Conservation (phyloP, 129 eudicot genomes). For the Pittosporum tobira region DNA sequence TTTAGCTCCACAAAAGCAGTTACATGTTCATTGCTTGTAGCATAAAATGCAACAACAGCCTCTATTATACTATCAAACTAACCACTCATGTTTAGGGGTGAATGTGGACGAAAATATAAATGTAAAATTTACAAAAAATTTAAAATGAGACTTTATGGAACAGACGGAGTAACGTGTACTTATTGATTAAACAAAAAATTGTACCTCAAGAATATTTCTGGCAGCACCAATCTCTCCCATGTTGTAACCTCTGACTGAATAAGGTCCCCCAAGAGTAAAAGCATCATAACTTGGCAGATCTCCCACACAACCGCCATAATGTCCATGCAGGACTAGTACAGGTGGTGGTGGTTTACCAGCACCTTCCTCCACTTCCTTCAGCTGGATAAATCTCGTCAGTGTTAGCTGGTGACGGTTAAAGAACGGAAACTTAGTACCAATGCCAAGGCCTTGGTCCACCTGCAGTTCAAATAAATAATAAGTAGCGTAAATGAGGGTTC, state of each 20-base stretch:
- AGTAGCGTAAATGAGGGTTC: neutral
- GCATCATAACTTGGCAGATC: constrained; percentile 74
- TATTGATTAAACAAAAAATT: neutral
- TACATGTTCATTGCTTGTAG: no score
- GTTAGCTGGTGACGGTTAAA: constrained; percentile 67
- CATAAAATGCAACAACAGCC: no score
- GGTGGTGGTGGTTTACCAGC: constrained; percentile 74
- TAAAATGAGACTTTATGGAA: no score
- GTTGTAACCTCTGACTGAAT: constrained; percentile 69
- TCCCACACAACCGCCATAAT: constrained; percentile 74
- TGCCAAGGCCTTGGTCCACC: constrained; percentile 67
- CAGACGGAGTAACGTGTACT: no score
- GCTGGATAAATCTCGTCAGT: constrained; percentile 42
- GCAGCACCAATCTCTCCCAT: constrained; percentile 77
- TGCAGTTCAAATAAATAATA: constrained; percentile 18
- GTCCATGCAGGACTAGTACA: constrained; percentile 65
- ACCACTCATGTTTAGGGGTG: no score
- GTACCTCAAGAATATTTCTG: constrained; percentile 64
- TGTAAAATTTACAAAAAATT: no score
- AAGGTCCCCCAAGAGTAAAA: constrained; percentile 71
- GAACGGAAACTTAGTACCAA: constrained; percentile 57
- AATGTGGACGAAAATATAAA: no score
- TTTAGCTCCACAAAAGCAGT: no score
- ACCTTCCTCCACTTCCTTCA: constrained; percentile 62
- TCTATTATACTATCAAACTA: no score